Base-by-base conservation (phyloP, 441 rosid genomes). In the Populus trichocarpa region DNA sequence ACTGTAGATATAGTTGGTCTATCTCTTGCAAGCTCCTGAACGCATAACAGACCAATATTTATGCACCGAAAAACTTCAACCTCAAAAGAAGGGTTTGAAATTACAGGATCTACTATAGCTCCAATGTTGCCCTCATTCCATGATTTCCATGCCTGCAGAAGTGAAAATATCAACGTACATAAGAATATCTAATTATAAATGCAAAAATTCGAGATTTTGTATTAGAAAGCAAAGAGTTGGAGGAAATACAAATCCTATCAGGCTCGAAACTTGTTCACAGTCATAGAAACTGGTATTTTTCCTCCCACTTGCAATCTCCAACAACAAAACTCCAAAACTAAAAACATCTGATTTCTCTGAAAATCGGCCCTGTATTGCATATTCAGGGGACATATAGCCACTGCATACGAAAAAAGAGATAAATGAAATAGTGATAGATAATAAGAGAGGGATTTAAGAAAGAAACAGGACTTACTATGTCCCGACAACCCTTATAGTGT, bases 301-400 rank as follows among this genome's bases (percentile, higher is more conserved):
- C 78, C 85, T 89, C 13, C 98, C 95, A 28, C 91, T 87, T 14
- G 91, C 75, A 40, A 91, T 88, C 86, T n/a, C n/a, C n/a, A n/a
- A n/a, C n/a, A n/a, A n/a, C n/a, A n/a, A n/a, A n/a, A n/a, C n/a
- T n/a, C n/a, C n/a, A n/a, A n/a, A n/a, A n/a, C n/a, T n/a, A n/a
- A n/a, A n/a, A n/a, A n/a, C n/a, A n/a, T n/a, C n/a, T n/a, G n/a
- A n/a, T n/a, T n/a, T n/a, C n/a, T n/a, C n/a, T n/a, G n/a, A n/a
- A n/a, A n/a, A n/a, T n/a, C n/a, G n/a, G n/a, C n/a, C n/a, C n/a
- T n/a, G n/a, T n/a, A n/a, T n/a, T n/a, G n/a, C n/a, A n/a, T n/a
- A n/a, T n/a, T n/a, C n/a, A n/a, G n/a, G n/a, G n/a, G n/a, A n/a
- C n/a, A n/a, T n/a, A n/a, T n/a, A n/a, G 8, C 94, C 90, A 38